Conservation (phyloP, 2,329 filamentous ascomycete species). For the Alternaria arborescens region DNA sequence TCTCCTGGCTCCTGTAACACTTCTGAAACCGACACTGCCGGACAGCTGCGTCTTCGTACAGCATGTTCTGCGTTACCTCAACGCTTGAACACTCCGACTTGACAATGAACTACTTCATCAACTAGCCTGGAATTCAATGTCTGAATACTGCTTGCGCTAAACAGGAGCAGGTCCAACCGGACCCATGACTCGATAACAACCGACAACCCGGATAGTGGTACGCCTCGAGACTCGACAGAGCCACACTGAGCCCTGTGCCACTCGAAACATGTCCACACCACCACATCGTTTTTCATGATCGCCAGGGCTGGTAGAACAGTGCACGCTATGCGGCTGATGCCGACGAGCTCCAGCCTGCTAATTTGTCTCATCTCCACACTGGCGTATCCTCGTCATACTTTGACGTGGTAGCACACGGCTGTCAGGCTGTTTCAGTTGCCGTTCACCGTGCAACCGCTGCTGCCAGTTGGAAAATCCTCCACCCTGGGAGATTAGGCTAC, state of each 20-base stretch:
- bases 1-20: conserved; percentile 28
- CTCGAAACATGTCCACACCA: conserved; percentile 9
- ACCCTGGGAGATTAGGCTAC: background rate
- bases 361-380: conserved; percentile 4
- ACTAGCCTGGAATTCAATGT: background rate
- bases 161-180: background rate
- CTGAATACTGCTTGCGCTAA: background rate
- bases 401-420: background rate
- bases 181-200: background rate
- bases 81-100: background rate
- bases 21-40: conserved; percentile 24
- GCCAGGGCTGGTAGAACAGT: conserved; percentile 1
- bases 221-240: background rate
- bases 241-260: conserved; percentile 10
- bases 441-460: background rate
- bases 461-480: background rate
- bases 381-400: conserved; percentile 2
- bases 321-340: conserved; percentile 4
- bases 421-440: background rate
- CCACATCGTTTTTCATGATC: conserved; percentile 4
- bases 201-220: background rate
- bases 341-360: background rate
- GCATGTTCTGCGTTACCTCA: background rate
- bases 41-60: background rate
- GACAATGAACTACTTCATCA: background rate